Percentiles rank a stretch among this genome's conserved stretches.
Conservation (phyloP, 2,329 filamentous ascomycete genomes). For the Chrysoporthe austroafricana region DNA sequence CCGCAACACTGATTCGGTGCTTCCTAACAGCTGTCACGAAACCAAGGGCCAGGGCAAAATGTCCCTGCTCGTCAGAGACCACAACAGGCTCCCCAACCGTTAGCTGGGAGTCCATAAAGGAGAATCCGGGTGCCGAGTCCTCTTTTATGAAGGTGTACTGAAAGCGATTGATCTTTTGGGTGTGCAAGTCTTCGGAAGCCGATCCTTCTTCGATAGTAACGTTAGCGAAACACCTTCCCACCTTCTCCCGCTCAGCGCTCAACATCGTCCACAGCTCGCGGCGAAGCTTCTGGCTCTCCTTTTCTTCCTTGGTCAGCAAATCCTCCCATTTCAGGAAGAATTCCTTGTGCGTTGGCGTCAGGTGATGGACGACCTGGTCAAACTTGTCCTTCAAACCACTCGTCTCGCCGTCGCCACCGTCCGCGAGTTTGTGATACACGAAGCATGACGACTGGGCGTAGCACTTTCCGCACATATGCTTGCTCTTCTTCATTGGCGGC, state of each 20-base stretch:
- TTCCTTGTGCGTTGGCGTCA: conserved; percentile 73
- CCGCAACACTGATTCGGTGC: conserved; percentile 80
- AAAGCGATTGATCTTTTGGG: conserved; percentile 87
- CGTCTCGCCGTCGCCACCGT: conserved; percentile 78
- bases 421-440: conserved; percentile 87
- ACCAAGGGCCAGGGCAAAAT: conserved; percentile 92
- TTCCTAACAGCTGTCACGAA: conserved; percentile 81
- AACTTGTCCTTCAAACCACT: conserved; percentile 84
- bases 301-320: conserved; percentile 91
- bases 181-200: conserved; percentile 68
- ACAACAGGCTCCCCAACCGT: conserved; percentile 88
- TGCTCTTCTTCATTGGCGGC: conserved; percentile 82
- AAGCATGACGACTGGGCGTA: conserved; percentile 93
- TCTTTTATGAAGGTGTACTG: conserved; percentile 84
- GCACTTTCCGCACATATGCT: conserved; percentile 81
- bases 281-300: conserved; percentile 82
- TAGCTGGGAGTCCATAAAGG: conserved; percentile 90
- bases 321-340: conserved; percentile 97
- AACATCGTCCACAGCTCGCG: conserved; percentile 96
- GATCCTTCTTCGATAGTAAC: conserved; percentile 83
- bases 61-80: conserved; percentile 92
- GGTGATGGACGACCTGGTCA: conserved; percentile 75
- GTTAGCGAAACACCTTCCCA: conserved; percentile 87
- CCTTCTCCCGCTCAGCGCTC: conserved; percentile 82
- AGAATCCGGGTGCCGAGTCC: conserved; percentile 64